Evolutionary conservation across 1,284 basidiomycete species (phyloP).

Genomic region (Cerrena zonata): DNA sequence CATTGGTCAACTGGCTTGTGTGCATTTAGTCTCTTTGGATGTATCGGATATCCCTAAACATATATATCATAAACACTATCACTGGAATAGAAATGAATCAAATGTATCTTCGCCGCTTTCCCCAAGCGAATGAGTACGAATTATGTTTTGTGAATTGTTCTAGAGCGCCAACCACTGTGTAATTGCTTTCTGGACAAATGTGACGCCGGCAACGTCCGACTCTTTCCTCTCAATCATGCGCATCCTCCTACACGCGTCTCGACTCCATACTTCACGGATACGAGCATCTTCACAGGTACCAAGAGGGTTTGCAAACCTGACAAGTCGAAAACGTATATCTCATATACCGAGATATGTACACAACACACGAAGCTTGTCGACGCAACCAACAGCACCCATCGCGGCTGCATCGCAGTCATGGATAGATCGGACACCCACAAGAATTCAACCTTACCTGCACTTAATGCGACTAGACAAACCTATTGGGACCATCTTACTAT

Average conservation of each 20-base stretch:
- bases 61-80: conserved; percentile 2
- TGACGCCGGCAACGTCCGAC: background rate
- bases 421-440: conserved; percentile 61
- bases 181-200: no score
- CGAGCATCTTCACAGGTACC: background rate
- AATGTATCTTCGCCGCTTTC: background rate
- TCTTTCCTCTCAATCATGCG: background rate
- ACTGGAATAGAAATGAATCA: background rate
- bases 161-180: no score
- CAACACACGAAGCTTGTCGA: background rate
- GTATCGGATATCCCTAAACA: background rate
- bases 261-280: background rate
- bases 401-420: conserved; percentile 40
- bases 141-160: background rate
- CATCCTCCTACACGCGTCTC: conserved; percentile 1
- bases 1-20: background rate
- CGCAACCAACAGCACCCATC: background rate
- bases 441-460: conserved; percentile 73
- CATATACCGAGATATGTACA: background rate
- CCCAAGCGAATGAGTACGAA: no score
- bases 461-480: conserved; percentile 91
- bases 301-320: background rate
- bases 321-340: background rate
- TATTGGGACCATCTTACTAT: conserved; percentile 86
- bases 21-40: background rate